Evolutionary conservation across 176 grass and related monocot genomes (phyloP).

Genomic region (Aegilops umbellulata): DNA sequence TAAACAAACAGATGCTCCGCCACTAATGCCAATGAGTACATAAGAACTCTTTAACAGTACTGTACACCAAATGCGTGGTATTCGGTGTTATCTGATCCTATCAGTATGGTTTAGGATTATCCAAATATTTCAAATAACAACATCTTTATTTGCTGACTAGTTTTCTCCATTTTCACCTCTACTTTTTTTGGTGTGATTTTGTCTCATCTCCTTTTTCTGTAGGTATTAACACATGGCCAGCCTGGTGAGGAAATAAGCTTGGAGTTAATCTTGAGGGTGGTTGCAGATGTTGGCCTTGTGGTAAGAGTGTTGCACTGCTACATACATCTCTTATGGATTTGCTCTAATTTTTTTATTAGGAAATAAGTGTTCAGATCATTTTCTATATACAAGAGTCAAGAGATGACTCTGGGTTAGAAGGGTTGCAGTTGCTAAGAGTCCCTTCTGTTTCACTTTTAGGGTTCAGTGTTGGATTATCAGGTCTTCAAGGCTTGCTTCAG

Average conservation of each 20-base stretch:
- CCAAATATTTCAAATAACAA: background rate
- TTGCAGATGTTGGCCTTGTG: slow-evolving; percentile 99
- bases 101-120: background rate
- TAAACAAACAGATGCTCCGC: slow-evolving; percentile 11
- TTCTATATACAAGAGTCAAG: background rate
- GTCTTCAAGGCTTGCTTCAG: background rate
- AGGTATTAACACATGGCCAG: slow-evolving; percentile 93
- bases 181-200: background rate
- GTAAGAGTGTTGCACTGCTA: slow-evolving; percentile 39
- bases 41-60: slow-evolving; percentile 9
- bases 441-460: slow-evolving; percentile 5
- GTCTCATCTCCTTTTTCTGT: background rate
- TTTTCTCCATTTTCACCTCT: background rate
- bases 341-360: background rate
- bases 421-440: background rate
- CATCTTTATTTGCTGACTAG: background rate
- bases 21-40: background rate
- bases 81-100: no score
- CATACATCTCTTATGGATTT: background rate
- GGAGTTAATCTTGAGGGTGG: slow-evolving; percentile 88
- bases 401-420: background rate
- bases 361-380: background rate
- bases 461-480: background rate
- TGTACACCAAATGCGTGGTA: no score
- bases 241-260: slow-evolving; percentile 86